Evolutionary conservation across 129 eudicot genomes (phyloP).

Genomic region (Solidago caesia): DNA sequence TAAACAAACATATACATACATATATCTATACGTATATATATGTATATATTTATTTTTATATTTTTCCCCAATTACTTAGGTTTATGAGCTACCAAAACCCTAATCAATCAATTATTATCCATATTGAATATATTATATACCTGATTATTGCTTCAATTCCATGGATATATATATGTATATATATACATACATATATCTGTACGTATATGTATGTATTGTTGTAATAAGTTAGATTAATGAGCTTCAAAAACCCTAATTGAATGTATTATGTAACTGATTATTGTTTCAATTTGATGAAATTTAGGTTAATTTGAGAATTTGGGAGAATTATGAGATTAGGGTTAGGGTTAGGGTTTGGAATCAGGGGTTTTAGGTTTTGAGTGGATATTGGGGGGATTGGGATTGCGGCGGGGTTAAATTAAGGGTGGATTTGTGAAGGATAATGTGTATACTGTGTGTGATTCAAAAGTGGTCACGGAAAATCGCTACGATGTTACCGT

Average conservation of each 20-base stretch:
- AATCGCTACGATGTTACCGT: slow-evolving; percentile 95
- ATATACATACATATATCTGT: background rate
- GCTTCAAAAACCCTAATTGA: background rate
- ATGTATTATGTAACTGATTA: background rate
- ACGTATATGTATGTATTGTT: background rate
- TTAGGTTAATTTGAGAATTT: slow-evolving; percentile 35
- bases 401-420: background rate
- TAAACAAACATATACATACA: too few species aligned
- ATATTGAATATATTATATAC: background rate
- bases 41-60: too few species aligned
- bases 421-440: slow-evolving; percentile 38
- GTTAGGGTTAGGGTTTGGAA: slow-evolving; percentile 49
- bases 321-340: slow-evolving; percentile 17
- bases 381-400: slow-evolving; percentile 1
- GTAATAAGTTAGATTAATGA: background rate
- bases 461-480: slow-evolving; percentile 92
- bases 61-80: background rate
- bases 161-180: background rate
- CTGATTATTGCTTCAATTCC: background rate
- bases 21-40: too few species aligned
- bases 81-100: background rate
- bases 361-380: slow-evolving; percentile 22
- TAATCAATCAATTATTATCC: background rate
- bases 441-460: slow-evolving; percentile 98
- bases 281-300: background rate